A percentile compares a stretch with the other conserved stretches of the same genome.
These are phyloP conservation scores for Pichia sp. DNA, from an alignment of 1,139 yeast genomes.

Conservation along the genomic window DNA sequence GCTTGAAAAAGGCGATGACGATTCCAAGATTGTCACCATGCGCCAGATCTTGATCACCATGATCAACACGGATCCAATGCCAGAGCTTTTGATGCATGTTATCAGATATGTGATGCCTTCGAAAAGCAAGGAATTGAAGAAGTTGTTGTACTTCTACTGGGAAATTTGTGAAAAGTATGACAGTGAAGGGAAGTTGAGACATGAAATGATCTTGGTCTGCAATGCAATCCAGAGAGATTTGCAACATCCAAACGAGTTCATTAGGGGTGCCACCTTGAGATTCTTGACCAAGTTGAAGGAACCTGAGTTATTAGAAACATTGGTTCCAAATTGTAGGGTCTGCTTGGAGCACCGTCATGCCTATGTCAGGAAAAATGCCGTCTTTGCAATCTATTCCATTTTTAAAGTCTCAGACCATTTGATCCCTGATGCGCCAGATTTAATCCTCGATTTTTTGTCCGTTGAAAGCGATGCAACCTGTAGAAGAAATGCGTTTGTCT, in stretches of 20 bases:
- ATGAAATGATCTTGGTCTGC: constrained; percentile 97
- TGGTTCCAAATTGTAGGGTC: constrained; percentile 87
- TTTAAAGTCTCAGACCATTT: constrained; percentile 79
- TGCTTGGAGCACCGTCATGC: constrained; percentile 97
- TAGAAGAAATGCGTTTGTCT: constrained; percentile 91
- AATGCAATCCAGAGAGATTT: constrained; percentile 96
- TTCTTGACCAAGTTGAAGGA: constrained; percentile 88
- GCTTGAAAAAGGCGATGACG: constrained; percentile 88
- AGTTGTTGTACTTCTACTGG: constrained; percentile 93
- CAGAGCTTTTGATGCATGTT: constrained; percentile 94
- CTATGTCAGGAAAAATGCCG: constrained; percentile 95
- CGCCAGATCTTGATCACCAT: constrained; percentile 78
- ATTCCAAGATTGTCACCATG: constrained; percentile 85
- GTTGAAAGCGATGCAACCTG: constrained; percentile 92
- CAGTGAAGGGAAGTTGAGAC: constrained; percentile 84
- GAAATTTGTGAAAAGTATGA: constrained; percentile 94
- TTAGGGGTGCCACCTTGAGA: constrained; percentile 91
- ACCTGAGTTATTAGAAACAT: constrained; percentile 89
- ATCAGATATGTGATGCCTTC: constrained; percentile 98
- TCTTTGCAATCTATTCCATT: constrained; percentile 82
- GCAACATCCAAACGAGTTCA: constrained; percentile 96
- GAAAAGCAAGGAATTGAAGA: constrained; percentile 83
- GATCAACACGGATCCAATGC: constrained; percentile 90
- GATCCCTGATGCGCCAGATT: constrained; percentile 91
- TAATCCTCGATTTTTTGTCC: constrained; percentile 65